A percentile compares a stretch with the other conserved stretches of the same genome.
Conservation (phyloP, 2,329 filamentous ascomycete species). For the Alternaria gansuensis region DNA sequence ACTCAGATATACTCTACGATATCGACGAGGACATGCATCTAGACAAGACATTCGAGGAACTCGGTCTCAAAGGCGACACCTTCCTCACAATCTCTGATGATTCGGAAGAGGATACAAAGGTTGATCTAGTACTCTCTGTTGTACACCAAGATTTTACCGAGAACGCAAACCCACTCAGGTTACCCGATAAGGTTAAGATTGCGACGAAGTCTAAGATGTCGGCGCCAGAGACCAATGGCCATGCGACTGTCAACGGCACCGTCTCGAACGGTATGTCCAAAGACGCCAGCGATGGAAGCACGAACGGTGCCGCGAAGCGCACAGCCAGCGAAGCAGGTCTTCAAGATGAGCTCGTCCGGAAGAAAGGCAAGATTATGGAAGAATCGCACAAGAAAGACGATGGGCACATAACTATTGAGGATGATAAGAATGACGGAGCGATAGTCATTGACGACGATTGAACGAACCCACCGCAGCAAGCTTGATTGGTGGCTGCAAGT, state of each 20-base stretch:
- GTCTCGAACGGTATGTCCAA: slow-evolving; percentile 2
- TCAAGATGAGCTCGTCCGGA: slow-evolving; percentile 48
- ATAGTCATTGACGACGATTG: slow-evolving; percentile 51
- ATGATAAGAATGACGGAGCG: slow-evolving; percentile 46
- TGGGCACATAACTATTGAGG: slow-evolving; percentile 50
- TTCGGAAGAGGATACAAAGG: slow-evolving; percentile 77
- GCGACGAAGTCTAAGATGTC: slow-evolving; percentile 57
- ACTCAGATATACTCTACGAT: slow-evolving; percentile 80
- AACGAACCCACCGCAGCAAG: slow-evolving; percentile 4
- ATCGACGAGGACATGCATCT: slow-evolving; percentile 88
- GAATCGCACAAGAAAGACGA: slow-evolving; percentile 33
- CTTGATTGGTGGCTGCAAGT: background rate
- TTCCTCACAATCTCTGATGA: slow-evolving; percentile 87
- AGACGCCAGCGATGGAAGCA: slow-evolving; percentile 39
- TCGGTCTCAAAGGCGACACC: slow-evolving; percentile 76
- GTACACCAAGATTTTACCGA: slow-evolving; percentile 61
- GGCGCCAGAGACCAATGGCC: slow-evolving; percentile 40
- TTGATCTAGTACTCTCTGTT: slow-evolving; percentile 80
- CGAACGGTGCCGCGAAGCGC: slow-evolving; percentile 51
- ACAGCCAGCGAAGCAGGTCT: slow-evolving; percentile 55
- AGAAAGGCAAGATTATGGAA: slow-evolving; percentile 54
- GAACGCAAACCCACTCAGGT: slow-evolving; percentile 65
- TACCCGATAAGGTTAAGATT: slow-evolving; percentile 58
- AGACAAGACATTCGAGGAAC: slow-evolving; percentile 76
- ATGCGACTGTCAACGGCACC: slow-evolving; percentile 30